phyloP scores from a whole-genome alignment of 345 rosid genomes.

The Murraya koenigii region DNA sequence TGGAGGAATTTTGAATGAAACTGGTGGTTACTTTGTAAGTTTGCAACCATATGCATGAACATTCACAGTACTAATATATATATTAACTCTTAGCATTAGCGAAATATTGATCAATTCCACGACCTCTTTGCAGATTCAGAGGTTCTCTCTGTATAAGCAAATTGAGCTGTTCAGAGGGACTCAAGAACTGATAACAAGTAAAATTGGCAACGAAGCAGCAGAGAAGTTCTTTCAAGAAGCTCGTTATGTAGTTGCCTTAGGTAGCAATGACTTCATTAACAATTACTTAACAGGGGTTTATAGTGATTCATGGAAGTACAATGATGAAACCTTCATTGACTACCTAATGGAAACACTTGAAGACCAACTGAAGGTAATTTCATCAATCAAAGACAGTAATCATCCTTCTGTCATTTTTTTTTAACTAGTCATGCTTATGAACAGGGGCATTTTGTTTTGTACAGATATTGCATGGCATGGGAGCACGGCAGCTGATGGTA shows the following conservation, averaged over 20 bases:
- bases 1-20: slow-evolving; percentile 89
- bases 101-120: neutral
- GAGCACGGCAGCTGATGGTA: slow-evolving; percentile 75
- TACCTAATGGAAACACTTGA: slow-evolving; percentile 75
- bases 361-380: slow-evolving; percentile 56
- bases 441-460: neutral
- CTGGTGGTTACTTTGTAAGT: slow-evolving; percentile 86
- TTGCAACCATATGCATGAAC: neutral
- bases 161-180: slow-evolving; percentile 78
- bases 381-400: neutral
- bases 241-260: slow-evolving; percentile 76
- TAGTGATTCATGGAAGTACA: slow-evolving; percentile 84
- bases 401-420: neutral
- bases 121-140: slow-evolving; percentile 60
- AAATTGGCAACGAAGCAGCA: slow-evolving; percentile 56
- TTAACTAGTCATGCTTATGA: neutral
- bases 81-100: neutral
- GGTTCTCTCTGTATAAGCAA: slow-evolving; percentile 68
- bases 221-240: slow-evolving; percentile 65
- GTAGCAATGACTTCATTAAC: slow-evolving; percentile 98
- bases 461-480: slow-evolving; percentile 60
- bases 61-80: neutral
- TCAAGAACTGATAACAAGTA: slow-evolving; percentile 43
- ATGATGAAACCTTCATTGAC: slow-evolving; percentile 58
- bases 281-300: slow-evolving; percentile 91